These are phyloP conservation scores for Fragaria ananassa DNA, from an alignment of 306 rosid genomes.

Conservation along the genomic window DNA sequence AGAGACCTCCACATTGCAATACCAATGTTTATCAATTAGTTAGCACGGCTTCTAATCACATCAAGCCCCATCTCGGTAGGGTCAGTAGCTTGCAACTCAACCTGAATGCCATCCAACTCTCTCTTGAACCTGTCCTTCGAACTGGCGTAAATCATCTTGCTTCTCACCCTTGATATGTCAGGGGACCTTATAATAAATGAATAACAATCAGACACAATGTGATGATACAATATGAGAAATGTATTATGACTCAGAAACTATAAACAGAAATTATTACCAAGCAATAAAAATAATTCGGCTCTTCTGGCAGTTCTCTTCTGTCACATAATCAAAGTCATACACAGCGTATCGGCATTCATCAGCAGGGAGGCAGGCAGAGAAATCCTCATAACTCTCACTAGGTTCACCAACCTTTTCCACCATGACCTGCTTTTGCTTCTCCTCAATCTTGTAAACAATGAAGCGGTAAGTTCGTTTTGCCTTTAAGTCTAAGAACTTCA, in stretches of 20 bases:
- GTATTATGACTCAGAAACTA: background rate
- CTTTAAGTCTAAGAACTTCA: slow-evolving; percentile 47
- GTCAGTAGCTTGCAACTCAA: slow-evolving; percentile 58
- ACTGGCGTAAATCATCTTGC: slow-evolving; percentile 50
- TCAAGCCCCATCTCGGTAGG: slow-evolving; percentile 50
- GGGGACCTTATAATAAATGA: slow-evolving; percentile 38
- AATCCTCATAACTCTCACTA: slow-evolving; percentile 39
- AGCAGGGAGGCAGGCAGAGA: slow-evolving; percentile 43
- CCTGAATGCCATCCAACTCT: slow-evolving; percentile 51
- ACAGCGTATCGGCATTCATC: slow-evolving; percentile 55
- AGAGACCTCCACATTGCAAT: slow-evolving; percentile 12
- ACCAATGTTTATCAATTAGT: slow-evolving; percentile 5
- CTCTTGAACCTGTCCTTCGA: slow-evolving; percentile 52
- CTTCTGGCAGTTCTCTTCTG: slow-evolving; percentile 49
- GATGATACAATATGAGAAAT: background rate
- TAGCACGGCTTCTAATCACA: slow-evolving; percentile 46
- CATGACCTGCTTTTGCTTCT: slow-evolving; percentile 43
- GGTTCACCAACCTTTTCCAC: slow-evolving; percentile 53
- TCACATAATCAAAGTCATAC: slow-evolving; percentile 48
- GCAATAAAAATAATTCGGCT: slow-evolving; percentile 56
- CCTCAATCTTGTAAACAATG: slow-evolving; percentile 50
- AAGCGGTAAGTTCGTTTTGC: slow-evolving; percentile 51
- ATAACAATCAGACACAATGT: background rate
- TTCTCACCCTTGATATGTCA: slow-evolving; percentile 44
- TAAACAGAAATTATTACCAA: slow-evolving; percentile 29